A percentile compares a stretch with the other conserved stretches of the same genome.
Evolutionary conservation across 2,329 filamentous ascomycete species (phyloP).

Genomic region (Hymenotorrendiella dingleyae): DNA sequence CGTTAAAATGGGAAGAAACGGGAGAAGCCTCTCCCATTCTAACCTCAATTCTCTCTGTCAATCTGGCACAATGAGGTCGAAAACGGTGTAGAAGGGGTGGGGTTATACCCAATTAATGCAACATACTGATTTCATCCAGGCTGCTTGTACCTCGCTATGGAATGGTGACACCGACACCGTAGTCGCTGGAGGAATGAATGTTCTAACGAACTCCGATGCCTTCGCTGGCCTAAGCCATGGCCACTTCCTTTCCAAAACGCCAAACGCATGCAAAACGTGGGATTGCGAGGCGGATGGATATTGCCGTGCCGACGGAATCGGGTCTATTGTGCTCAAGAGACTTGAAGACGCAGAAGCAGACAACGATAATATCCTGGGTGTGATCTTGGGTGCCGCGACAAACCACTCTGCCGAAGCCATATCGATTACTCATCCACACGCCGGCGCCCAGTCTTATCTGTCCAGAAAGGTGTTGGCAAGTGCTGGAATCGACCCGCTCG

Average conservation of each 20-base stretch:
- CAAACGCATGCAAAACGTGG: constrained; percentile 41
- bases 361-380: constrained; percentile 41
- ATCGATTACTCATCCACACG: constrained; percentile 78
- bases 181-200: constrained; percentile 19
- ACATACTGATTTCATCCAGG: too few species aligned
- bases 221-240: constrained; percentile 24
- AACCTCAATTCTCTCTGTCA: too few species aligned
- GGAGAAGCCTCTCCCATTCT: too few species aligned
- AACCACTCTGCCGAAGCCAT: constrained; percentile 77
- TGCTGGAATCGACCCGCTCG: constrained; percentile 65
- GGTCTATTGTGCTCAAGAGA: constrained; percentile 41
- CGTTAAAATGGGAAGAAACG: too few species aligned
- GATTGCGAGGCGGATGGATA: constrained; percentile 45
- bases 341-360: constrained; percentile 43
- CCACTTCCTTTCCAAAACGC: constrained; percentile 34
- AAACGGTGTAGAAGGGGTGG: too few species aligned
- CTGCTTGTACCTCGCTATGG: constrained; percentile 16
- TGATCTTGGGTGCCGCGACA: constrained; percentile 64
- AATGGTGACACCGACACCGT: constrained; percentile 17
- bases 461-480: constrained; percentile 64
- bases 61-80: too few species aligned
- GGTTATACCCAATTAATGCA: too few species aligned
- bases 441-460: constrained; percentile 65
- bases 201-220: constrained; percentile 13
- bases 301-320: constrained; percentile 44